phyloP scores from a whole-genome alignment of 2,329 filamentous ascomycete genomes.

The Geosmithia morbida region DNA sequence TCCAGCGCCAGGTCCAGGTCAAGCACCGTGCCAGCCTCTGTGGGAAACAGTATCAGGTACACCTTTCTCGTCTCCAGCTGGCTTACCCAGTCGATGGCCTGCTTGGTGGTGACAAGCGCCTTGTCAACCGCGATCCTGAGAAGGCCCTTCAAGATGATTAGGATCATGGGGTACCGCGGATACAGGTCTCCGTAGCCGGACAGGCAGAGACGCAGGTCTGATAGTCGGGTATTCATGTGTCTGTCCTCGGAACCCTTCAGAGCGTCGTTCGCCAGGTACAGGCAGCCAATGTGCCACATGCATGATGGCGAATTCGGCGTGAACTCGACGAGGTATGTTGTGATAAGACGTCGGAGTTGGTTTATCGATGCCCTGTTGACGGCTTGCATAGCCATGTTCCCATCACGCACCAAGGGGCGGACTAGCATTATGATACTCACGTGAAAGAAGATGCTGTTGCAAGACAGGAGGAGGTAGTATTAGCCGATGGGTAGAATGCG shows the following conservation, averaged over 20 bases:
- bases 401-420: slow-evolving; percentile 1
- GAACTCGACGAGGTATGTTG: slow-evolving; percentile 2
- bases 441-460: slow-evolving; percentile 3
- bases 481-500: neutral
- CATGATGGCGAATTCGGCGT: neutral
- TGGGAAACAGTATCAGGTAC: neutral
- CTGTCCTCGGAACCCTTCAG: neutral
- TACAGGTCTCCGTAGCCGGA: slow-evolving; percentile 3
- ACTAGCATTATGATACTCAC: slow-evolving; percentile 1
- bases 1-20: slow-evolving; percentile 4
- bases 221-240: neutral
- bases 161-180: slow-evolving; percentile 1
- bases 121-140: slow-evolving; percentile 2
- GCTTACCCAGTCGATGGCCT: slow-evolving; percentile 1
- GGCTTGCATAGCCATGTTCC: neutral
- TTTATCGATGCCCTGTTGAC: slow-evolving; percentile 2
- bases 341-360: slow-evolving; percentile 3
- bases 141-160: slow-evolving; percentile 3
- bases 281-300: slow-evolving; percentile 4
- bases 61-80: neutral
- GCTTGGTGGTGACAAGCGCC: slow-evolving; percentile 1
- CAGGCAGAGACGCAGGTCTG: slow-evolving; percentile 2
- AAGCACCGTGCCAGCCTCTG: slow-evolving; percentile 3
- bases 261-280: slow-evolving; percentile 3
- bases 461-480: neutral